A percentile compares a stretch with the other conserved stretches of the same genome.
These are phyloP conservation scores for Cryptococcus maquisensis DNA, from an alignment of 1,284 basidiomycete genomes.

Conservation along the genomic window DNA sequence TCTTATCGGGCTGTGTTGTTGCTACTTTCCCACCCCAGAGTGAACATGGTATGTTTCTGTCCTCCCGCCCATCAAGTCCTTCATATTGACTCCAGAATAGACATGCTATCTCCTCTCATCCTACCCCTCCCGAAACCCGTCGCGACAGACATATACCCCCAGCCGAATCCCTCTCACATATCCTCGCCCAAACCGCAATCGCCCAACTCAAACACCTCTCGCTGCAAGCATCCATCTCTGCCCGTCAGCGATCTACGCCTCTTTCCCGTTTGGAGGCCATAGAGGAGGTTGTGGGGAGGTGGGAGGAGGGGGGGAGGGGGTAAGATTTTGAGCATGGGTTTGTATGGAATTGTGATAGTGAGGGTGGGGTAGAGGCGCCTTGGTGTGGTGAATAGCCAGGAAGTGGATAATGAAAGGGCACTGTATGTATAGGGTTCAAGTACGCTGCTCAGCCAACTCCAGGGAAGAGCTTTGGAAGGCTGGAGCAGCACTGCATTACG, in stretches of 20 bases:
- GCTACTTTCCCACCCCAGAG: constrained; percentile 29
- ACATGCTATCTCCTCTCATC: neutral
- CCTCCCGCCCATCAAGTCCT: neutral
- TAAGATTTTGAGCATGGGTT: constrained; percentile 22
- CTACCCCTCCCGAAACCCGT: neutral
- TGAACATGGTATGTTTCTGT: constrained; percentile 17
- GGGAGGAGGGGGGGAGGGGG: constrained; percentile 27
- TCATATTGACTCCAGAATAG: neutral
- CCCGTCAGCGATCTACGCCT: constrained; percentile 19
- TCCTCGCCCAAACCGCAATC: neutral
- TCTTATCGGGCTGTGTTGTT: constrained; percentile 39
- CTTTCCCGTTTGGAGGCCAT: constrained; percentile 9
- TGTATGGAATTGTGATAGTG: constrained; percentile 18
- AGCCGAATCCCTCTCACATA: neutral
- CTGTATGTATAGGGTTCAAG: too few species aligned
- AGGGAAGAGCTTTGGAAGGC: too few species aligned
- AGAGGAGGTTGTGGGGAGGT: constrained; percentile 10
- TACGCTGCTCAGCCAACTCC: too few species aligned
- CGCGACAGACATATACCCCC: neutral
- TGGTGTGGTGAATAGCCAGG: neutral
- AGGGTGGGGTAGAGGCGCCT: neutral
- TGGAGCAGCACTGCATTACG: too few species aligned
- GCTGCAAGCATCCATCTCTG: constrained; percentile 26
- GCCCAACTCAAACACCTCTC: constrained; percentile 18
- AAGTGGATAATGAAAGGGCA: too few species aligned